These are phyloP conservation scores for Globisporangium parvum DNA, from an alignment of 352 stramenopile species.

Conservation along the genomic window DNA sequence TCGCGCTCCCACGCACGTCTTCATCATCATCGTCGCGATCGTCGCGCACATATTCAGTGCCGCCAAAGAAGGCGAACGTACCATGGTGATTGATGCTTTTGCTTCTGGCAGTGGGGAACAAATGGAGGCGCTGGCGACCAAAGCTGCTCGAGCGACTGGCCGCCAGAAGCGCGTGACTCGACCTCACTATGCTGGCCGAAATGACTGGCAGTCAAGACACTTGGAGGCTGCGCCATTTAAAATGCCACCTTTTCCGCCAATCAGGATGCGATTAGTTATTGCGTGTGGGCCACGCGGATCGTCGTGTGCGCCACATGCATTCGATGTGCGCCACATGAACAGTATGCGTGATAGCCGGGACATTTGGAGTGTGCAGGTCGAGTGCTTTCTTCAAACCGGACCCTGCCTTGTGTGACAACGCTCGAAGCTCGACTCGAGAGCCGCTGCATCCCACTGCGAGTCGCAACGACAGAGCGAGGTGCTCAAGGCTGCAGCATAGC, in stretches of 20 bases:
- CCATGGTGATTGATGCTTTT: constrained; percentile 86
- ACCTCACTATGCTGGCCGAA: constrained; percentile 55
- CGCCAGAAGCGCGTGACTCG: constrained; percentile 39
- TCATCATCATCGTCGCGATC: neutral
- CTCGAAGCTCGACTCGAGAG: no score
- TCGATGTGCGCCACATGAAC: no score
- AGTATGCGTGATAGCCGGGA: neutral
- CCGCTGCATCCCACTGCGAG: no score
- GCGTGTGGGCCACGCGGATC: neutral
- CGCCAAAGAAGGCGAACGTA: constrained; percentile 24
- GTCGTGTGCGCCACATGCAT: neutral
- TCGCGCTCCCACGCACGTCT: neutral
- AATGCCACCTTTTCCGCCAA: constrained; percentile 1
- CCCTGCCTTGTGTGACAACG: no score
- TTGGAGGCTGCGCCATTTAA: constrained; percentile 28
- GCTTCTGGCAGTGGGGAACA: constrained; percentile 76
- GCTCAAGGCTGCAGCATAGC: no score
- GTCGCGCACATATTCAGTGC: constrained; percentile 1
- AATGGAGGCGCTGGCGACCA: constrained; percentile 36
- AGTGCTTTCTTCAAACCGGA: no score
- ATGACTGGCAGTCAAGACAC: constrained; percentile 79
- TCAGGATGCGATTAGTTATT: neutral
- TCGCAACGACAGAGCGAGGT: no score
- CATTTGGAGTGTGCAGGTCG: neutral
- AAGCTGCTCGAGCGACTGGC: constrained; percentile 21